Evolutionary conservation across 2,329 filamentous ascomycete species (phyloP).

Genomic region (Hypoxylon sp.): DNA sequence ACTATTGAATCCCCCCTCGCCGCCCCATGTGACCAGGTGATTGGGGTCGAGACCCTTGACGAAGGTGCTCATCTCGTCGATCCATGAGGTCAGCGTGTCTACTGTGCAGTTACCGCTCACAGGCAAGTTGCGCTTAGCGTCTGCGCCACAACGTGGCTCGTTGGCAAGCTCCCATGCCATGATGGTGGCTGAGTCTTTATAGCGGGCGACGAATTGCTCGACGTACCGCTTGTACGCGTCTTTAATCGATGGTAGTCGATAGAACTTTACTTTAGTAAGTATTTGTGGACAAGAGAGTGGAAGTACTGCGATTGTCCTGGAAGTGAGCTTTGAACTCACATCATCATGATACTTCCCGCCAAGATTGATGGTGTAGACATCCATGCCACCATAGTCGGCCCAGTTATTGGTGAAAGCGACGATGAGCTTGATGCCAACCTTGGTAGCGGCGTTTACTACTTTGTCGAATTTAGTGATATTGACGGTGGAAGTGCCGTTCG

Average conservation of each 20-base stretch:
- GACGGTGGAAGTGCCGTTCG: constrained; percentile 63
- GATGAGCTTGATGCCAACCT: constrained; percentile 67
- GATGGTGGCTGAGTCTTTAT: constrained; percentile 70
- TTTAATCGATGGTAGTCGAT: constrained; percentile 65
- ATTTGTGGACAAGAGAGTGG: not conserved
- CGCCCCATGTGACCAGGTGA: constrained; percentile 70
- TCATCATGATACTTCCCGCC: constrained; percentile 68
- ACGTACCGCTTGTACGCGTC: constrained; percentile 72
- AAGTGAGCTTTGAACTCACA: constrained; percentile 49
- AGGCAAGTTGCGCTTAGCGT: constrained; percentile 63
- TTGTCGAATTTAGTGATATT: constrained; percentile 64
- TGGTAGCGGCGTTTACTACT: constrained; percentile 65
- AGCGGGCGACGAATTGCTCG: constrained; percentile 70
- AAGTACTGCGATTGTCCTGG: too few species aligned
- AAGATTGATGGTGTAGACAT: constrained; percentile 70
- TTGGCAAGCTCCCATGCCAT: constrained; percentile 79
- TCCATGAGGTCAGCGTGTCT: constrained; percentile 63
- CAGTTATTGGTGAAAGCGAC: constrained; percentile 71
- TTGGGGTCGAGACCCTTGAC: constrained; percentile 67
- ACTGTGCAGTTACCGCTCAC: constrained; percentile 59
- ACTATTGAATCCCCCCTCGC: constrained; percentile 71
- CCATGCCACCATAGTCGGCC: constrained; percentile 73
- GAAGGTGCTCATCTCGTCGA: constrained; percentile 68
- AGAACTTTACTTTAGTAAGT: constrained; percentile 58
- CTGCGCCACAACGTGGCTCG: constrained; percentile 68